Base-by-base conservation (phyloP, 1,284 basidiomycete species). In the Phellinidium pouzarii region DNA sequence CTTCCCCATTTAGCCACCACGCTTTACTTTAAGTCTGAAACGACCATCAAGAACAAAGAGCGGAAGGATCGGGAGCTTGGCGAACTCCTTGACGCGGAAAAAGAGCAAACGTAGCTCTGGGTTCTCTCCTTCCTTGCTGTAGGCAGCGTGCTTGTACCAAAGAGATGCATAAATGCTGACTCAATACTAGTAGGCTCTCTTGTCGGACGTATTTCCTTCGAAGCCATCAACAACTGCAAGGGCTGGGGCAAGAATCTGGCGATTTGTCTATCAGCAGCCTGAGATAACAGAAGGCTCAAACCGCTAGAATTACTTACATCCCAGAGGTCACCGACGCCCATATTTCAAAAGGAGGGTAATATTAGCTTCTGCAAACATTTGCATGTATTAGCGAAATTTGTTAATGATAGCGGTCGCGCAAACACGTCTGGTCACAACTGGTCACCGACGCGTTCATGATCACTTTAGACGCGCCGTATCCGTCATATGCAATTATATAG, bases 21-120 rank as follows among this genome's bases (percentile, higher is more conserved):
- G 67, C 71, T 88, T 89, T 42, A 73, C 61, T n/a, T 66, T 64
- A 0, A 85, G 86, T 31, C 82, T 70, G 22, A 74, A 60, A 0
- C 76, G 71, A 0, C 86, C 87, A 64, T 90, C 87, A 60, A 87
- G 87, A 2, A 89, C 78, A 63, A 89, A 87, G 0, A 88, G 64
- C 1, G 78, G 77, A 17, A 80, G 63, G 37, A 85, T 64, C 0
- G 84, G 82, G 5, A 80, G 68, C 41, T 68, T 64, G 3, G 77
- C 60, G 5, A 87, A 68, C 2, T 36, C 29, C n/a, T 41, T 47
- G 12, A 52, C 34, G 17, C 48, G 66, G 55, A 71, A 76, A 59
- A 76, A 74, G 3, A 76, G 59, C 1, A 63, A 59, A 2, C 72
- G 64, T 12, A 75, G 57, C 51, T 69, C 67, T 4, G 69, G 69